Evolutionary conservation across 2,329 filamentous ascomycete species (phyloP).

Genomic region (Hypoxylon rubiginosum): DNA sequence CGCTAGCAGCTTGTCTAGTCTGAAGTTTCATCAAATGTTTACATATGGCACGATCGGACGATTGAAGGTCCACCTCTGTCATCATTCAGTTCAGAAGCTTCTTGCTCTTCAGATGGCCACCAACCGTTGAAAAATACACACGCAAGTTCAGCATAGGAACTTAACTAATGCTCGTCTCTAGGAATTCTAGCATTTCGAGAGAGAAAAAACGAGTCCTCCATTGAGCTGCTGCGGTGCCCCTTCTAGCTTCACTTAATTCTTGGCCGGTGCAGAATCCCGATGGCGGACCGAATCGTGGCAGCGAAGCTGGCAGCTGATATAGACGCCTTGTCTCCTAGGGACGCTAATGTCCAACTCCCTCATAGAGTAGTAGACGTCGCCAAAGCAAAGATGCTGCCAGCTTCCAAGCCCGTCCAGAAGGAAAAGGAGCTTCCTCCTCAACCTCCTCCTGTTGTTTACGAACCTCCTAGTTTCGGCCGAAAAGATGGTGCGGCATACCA

Average conservation of each 20-base stretch:
- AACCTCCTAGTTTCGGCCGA: constrained; percentile 77
- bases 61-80: neutral
- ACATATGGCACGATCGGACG: neutral
- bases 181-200: constrained; percentile 21
- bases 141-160: neutral
- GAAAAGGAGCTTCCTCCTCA: constrained; percentile 77
- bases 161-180: constrained; percentile 29
- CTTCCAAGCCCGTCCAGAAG: constrained; percentile 56
- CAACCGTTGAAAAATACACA: neutral
- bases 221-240: constrained; percentile 23
- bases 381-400: constrained; percentile 64
- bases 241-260: constrained; percentile 29
- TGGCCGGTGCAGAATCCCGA: constrained; percentile 46
- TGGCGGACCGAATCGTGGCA: constrained; percentile 63
- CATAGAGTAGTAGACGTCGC: constrained; percentile 56
- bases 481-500: constrained; percentile 79
- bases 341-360: constrained; percentile 71
- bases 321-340: constrained; percentile 74
- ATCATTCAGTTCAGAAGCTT: neutral
- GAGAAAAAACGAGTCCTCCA: constrained; percentile 22
- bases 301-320: constrained; percentile 67
- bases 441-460: constrained; percentile 70
- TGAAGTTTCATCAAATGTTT: neutral
- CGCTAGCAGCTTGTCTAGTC: neutral
- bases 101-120: neutral